phyloP scores from a whole-genome alignment of 768 basidiomycete genomes.

The Hericium coralloides region DNA sequence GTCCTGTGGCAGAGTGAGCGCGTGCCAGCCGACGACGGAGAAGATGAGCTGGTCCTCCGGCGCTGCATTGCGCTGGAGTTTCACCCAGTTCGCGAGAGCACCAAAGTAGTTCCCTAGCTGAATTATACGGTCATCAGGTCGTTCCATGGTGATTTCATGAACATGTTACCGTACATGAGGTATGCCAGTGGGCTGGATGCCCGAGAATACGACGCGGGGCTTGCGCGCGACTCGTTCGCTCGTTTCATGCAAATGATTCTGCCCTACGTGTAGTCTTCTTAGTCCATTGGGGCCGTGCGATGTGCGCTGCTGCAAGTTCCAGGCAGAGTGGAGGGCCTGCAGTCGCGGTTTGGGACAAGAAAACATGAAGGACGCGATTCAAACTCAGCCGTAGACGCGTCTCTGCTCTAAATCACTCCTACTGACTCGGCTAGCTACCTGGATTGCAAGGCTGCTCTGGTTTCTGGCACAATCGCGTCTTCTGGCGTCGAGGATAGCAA shows the following conservation, averaged over 20 bases:
- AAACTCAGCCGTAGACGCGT: background rate
- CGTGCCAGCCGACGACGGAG: slow-evolving; percentile 91
- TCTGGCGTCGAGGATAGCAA: no score
- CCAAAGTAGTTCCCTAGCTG: slow-evolving; percentile 94
- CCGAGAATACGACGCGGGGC: slow-evolving; percentile 56
- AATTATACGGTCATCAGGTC: background rate
- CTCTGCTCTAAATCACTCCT: background rate
- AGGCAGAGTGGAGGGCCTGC: background rate
- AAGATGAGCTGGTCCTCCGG: slow-evolving; percentile 64
- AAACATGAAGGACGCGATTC: background rate
- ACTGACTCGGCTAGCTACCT: background rate
- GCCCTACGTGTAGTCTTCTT: background rate
- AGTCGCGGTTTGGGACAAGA: background rate
- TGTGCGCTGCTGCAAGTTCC: background rate
- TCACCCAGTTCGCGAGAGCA: slow-evolving; percentile 84
- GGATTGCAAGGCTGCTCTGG: background rate
- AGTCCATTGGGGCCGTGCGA: background rate
- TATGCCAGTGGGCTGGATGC: slow-evolving; percentile 89
- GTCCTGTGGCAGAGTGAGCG: slow-evolving; percentile 86
- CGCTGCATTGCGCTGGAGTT: slow-evolving; percentile 53
- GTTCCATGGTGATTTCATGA: background rate
- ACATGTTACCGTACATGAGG: slow-evolving; percentile 56
- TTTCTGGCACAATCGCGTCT: background rate
- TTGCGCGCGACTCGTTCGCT: background rate
- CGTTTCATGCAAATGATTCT: background rate